Evolutionary conservation across 129 eudicot species (phyloP), one percentile per base, ranked within the genome.

Genomic region (Helichrysum umbraculigerum): DNA sequence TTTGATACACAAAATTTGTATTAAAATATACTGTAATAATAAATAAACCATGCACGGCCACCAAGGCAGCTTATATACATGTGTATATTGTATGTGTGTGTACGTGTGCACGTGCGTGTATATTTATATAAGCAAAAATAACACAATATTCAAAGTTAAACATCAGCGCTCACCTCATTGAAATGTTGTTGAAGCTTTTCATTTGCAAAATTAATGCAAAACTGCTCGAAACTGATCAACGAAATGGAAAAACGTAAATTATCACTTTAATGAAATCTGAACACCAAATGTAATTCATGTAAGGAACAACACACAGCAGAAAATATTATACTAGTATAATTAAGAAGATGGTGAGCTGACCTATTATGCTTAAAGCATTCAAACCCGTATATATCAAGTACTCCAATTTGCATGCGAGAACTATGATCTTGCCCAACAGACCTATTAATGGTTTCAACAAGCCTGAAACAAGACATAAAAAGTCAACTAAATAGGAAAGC

Each of bases 121-220:
- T 47, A 17, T 44, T 17, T 14, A 17, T 47, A 14, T 47, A 8
- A 44, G 21, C 32, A 51, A 72, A 41, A 19, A 30, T 0, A 25
- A 73, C 70, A 67, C 37, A 22, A 20, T 57, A 20, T 19, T 2
- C 10, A 68, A 5, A 34, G 79, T 37, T 57, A 67, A 72, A 41
- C 14, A 77, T 70, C 79, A 11, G 81, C 25, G 50, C 78, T 66
- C 59, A 93, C 98, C 98, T 94, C 97, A 82, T 94, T 94, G 82
- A 94, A 94, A 85, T 94, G 99, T 68, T 94, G 98, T 77, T 94
- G 98, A 72, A 94, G 98, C 90, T 94, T 94, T 82, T 94, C 98
- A 81, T 94, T 94, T 66, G 98, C 98, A 89, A 91, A 94, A 72
- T 94, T 94, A 78, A 94, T 94, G 87, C 98, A 94, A 74, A 94